phyloP scores from a whole-genome alignment of 2,329 filamentous ascomycete genomes.

The Orbilia ellipsospora region DNA sequence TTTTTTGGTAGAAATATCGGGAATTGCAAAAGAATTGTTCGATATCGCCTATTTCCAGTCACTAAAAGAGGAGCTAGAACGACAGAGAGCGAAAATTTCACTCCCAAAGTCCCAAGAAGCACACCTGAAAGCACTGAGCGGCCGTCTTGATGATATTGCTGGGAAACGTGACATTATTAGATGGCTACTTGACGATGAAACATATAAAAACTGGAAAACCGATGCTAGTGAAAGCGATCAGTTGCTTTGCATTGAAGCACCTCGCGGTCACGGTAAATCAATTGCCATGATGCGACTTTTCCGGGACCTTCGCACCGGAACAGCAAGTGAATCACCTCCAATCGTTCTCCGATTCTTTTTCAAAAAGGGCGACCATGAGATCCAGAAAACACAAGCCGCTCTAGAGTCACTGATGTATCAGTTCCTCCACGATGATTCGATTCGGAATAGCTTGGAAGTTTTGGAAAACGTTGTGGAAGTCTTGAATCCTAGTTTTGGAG shows the following conservation, averaged over 20 bases:
- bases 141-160: constrained; percentile 23
- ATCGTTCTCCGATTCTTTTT: constrained; percentile 34
- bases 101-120: constrained; percentile 13
- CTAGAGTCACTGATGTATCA: constrained; percentile 27
- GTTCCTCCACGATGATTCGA: background rate
- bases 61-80: constrained; percentile 10
- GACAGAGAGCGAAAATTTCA: background rate
- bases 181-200: constrained; percentile 14
- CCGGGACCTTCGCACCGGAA: background rate
- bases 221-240: background rate
- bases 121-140: constrained; percentile 2
- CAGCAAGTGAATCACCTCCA: background rate
- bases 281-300: constrained; percentile 24
- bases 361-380: constrained; percentile 35
- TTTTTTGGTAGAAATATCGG: too few species aligned
- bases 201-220: constrained; percentile 16
- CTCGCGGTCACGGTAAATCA: constrained; percentile 39
- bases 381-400: constrained; percentile 20
- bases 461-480: constrained; percentile 9
- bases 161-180: constrained; percentile 17
- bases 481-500: constrained; percentile 20
- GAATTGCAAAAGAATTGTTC: constrained; percentile 11
- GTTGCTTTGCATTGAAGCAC: constrained; percentile 21
- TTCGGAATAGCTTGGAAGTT: background rate
- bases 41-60: constrained; percentile 11